These are phyloP conservation scores for Delphinella strobiligena DNA, from an alignment of 2,329 filamentous ascomycete genomes.

Conservation along the genomic window DNA sequence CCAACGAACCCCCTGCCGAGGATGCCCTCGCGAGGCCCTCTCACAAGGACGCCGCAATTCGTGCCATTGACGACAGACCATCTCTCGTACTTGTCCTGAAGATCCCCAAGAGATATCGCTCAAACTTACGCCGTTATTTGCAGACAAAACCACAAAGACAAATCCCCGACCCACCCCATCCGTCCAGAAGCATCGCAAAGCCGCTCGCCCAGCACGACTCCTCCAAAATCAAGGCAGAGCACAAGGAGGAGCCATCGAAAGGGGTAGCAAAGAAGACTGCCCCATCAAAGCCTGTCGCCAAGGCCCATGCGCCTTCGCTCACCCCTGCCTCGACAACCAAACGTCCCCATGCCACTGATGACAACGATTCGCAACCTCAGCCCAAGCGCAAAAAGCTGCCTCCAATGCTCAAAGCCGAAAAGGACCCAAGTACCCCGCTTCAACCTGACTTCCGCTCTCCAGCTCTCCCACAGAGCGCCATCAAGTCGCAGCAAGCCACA, in stretches of 20 bases:
- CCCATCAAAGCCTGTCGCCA: neutral
- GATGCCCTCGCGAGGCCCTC: neutral
- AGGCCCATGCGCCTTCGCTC: neutral
- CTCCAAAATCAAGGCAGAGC: neutral
- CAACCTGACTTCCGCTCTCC: conserved; percentile 15
- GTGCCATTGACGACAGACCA: neutral
- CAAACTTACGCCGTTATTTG: conserved; percentile 5
- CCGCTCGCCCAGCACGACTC: conserved; percentile 1
- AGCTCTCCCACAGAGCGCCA: conserved; percentile 11
- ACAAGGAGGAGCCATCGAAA: no score
- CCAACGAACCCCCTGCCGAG: neutral
- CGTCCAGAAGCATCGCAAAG: conserved; percentile 4
- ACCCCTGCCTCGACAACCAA: neutral
- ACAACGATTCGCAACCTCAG: conserved; percentile 10
- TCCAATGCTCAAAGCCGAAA: conserved; percentile 4
- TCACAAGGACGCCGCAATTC: neutral
- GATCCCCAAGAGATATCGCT: conserved; percentile 8
- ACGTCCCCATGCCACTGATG: conserved; percentile 5
- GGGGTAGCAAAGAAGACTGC: no score
- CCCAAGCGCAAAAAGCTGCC: conserved; percentile 16
- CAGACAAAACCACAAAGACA: conserved; percentile 6
- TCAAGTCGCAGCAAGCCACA: conserved; percentile 15
- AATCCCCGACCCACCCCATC: conserved; percentile 5
- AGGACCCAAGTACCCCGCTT: conserved; percentile 7
- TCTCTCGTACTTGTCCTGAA: conserved; percentile 8